Evolutionary conservation across 2,329 filamentous ascomycete species (phyloP).

Genomic region (Penicillium aurantiogriseum): DNA sequence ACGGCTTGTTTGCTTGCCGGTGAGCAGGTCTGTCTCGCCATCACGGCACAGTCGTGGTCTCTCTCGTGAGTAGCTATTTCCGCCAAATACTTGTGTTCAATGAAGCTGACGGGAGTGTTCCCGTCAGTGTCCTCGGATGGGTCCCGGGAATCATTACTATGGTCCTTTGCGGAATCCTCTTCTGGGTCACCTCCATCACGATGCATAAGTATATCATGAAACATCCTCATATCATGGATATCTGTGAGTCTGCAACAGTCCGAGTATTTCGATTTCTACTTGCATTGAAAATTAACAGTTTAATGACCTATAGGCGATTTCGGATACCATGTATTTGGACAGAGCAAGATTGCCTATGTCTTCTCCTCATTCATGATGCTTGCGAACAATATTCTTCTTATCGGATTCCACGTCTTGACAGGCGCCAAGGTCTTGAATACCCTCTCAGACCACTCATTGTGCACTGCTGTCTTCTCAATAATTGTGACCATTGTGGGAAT

Average conservation of each 20-base stretch:
- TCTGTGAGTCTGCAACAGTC: constrained; percentile 36
- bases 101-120: background rate
- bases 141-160: constrained; percentile 36
- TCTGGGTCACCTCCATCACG: constrained; percentile 53
- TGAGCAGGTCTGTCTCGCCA: constrained; percentile 53
- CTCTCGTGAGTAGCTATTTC: constrained; percentile 38
- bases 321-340: constrained; percentile 49
- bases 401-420: constrained; percentile 52
- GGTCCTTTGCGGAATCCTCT: constrained; percentile 45
- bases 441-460: constrained; percentile 49
- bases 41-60: constrained; percentile 54
- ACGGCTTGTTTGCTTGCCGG: constrained; percentile 50
- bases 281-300: background rate
- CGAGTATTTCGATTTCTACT: no score
- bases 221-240: constrained; percentile 50
- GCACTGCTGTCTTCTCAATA: constrained; percentile 51
- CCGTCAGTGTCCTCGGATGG: constrained; percentile 22
- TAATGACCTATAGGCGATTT: constrained; percentile 40
- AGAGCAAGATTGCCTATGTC: constrained; percentile 45
- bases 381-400: constrained; percentile 53
- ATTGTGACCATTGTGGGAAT: constrained; percentile 50
- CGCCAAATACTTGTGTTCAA: background rate
- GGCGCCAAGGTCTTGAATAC: constrained; percentile 52
- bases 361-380: constrained; percentile 45
- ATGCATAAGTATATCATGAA: constrained; percentile 56